A percentile compares a stretch with the other conserved stretches of the same genome.
Evolutionary conservation across 768 basidiomycete genomes (phyloP).

Genomic region (Cantharellus cinnabarinus): DNA sequence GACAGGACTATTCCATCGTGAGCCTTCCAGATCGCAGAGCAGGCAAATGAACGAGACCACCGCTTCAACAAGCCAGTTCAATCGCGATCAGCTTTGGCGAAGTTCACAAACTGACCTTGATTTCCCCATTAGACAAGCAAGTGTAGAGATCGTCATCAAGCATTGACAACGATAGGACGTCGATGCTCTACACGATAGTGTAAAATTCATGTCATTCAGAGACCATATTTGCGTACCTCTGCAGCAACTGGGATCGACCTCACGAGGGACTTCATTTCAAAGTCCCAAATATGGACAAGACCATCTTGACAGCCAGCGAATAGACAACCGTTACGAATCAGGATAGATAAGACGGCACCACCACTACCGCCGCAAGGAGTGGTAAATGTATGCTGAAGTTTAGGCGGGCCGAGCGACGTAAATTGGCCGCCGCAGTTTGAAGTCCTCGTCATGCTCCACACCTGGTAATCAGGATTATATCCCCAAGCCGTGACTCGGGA

Average conservation of each 20-base stretch:
- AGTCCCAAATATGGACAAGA: constrained; percentile 73
- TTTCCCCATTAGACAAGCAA: constrained; percentile 32
- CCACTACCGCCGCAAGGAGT: constrained; percentile 44
- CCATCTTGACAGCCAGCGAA: constrained; percentile 93
- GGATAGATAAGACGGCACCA: constrained; percentile 43
- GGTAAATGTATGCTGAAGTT: constrained; percentile 40
- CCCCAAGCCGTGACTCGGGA: not conserved
- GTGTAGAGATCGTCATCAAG: constrained; percentile 34
- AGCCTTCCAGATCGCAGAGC: constrained; percentile 61
- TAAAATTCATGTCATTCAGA: not conserved
- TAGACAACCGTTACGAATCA: constrained; percentile 52
- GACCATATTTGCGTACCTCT: constrained; percentile 28
- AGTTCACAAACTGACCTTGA: constrained; percentile 31
- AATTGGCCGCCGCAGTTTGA: not conserved
- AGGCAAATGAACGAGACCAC: constrained; percentile 71
- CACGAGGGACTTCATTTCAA: constrained; percentile 75
- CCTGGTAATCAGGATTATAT: not conserved
- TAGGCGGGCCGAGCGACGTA: not conserved
- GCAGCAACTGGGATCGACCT: constrained; percentile 62
- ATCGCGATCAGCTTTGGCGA: too few species aligned
- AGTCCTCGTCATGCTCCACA: not conserved
- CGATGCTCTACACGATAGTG: constrained; percentile 33
- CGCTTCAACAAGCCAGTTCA: constrained; percentile 24
- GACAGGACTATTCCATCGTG: constrained; percentile 73
- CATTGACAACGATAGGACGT: constrained; percentile 64